Percentiles rank a stretch among this genome's conserved stretches.
Conservation (phyloP, 148 eudicot genomes). For the Rhododendron vialii region DNA sequence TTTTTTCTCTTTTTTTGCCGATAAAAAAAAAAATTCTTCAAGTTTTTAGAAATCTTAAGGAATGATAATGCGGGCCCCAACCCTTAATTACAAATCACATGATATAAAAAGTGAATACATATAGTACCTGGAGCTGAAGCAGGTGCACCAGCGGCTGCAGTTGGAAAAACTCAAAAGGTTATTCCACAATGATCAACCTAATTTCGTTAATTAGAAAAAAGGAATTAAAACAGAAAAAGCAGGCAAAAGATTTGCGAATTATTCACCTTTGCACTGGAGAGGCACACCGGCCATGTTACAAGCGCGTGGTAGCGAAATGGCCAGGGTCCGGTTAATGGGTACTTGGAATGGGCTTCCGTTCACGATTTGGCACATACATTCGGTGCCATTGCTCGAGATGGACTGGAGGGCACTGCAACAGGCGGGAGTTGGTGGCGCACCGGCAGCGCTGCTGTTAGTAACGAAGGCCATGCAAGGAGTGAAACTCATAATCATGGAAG, state of each 20-base stretch:
- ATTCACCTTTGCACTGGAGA: conserved; percentile 69
- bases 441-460: conserved; percentile 37
- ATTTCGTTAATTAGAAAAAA: neutral
- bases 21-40: too few species aligned
- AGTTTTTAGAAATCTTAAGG: too few species aligned
- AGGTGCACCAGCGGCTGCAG: conserved; percentile 61
- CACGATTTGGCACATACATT: conserved; percentile 62
- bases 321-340: conserved; percentile 69
- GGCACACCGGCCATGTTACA: conserved; percentile 83
- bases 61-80: neutral
- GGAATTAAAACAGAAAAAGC: neutral
- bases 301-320: conserved; percentile 68
- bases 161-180: neutral
- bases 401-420: conserved; percentile 66
- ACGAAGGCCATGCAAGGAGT: conserved; percentile 55
- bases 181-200: neutral
- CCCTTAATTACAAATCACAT: neutral
- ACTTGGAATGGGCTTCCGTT: conserved; percentile 64
- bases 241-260: neutral
- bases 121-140: conserved; percentile 75
- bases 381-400: conserved; percentile 51
- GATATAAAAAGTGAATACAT: neutral
- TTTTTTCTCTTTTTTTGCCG: too few species aligned
- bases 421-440: conserved; percentile 48
- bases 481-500: conserved; percentile 61